A percentile compares a stretch with the other conserved stretches of the same genome.
These are phyloP conservation scores for Naganishia sp. DNA, from an alignment of 1,284 basidiomycete genomes.

Conservation along the genomic window DNA sequence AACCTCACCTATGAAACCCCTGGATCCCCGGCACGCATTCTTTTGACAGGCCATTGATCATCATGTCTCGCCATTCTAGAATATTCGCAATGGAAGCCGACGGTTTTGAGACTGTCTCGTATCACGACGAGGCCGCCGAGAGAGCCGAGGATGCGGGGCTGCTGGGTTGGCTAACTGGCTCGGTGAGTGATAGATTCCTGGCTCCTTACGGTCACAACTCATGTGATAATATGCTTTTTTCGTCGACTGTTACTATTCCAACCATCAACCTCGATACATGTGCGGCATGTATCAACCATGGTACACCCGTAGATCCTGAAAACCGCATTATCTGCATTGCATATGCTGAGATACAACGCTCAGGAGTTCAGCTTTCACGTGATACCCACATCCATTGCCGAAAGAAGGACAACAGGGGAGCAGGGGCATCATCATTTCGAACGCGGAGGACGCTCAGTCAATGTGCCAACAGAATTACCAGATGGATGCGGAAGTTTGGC, in stretches of 20 bases:
- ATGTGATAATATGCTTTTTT: too few species aligned
- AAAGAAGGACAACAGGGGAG: slow-evolving; percentile 18
- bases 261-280: too few species aligned
- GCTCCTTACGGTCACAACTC: too few species aligned
- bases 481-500: slow-evolving; percentile 49
- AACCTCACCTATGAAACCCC: too few species aligned
- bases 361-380: slow-evolving; percentile 44
- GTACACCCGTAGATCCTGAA: slow-evolving; percentile 41
- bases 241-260: too few species aligned
- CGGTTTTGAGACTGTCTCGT: slow-evolving; percentile 47
- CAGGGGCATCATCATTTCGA: slow-evolving; percentile 32
- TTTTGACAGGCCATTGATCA: too few species aligned
- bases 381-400: slow-evolving; percentile 36
- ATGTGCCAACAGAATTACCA: slow-evolving; percentile 30
- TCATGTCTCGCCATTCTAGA: slow-evolving; percentile 30
- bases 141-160: slow-evolving; percentile 43
- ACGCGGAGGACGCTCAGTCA: slow-evolving; percentile 12
- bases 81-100: slow-evolving; percentile 47
- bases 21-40: too few species aligned
- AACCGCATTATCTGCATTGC: slow-evolving; percentile 45
- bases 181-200: slow-evolving; percentile 36
- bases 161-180: slow-evolving; percentile 46
- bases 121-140: slow-evolving; percentile 41
- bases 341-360: slow-evolving; percentile 49
- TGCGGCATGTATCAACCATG: too few species aligned